phyloP scores from a whole-genome alignment of 2,329 filamentous ascomycete species.

The Curvularia hawaiiensis region DNA sequence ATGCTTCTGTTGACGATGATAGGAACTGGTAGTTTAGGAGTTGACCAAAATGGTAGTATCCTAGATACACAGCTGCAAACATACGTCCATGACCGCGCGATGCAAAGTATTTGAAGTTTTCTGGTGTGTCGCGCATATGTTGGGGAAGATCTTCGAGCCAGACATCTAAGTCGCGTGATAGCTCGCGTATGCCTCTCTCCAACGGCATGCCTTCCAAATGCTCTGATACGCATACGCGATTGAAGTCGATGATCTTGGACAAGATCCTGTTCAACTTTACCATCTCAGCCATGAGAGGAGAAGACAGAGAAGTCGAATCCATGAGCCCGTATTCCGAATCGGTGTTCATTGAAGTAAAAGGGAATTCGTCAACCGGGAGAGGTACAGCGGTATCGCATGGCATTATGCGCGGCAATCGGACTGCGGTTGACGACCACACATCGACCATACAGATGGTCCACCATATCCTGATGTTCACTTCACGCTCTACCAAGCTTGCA shows the following conservation, averaged over 20 bases:
- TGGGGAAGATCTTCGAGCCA: constrained; percentile 30
- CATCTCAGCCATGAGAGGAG: constrained; percentile 34
- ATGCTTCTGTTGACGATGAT: constrained; percentile 19
- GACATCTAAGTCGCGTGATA: constrained; percentile 25
- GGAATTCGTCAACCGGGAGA: constrained; percentile 30
- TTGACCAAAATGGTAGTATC: constrained; percentile 33
- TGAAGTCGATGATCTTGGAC: constrained; percentile 31
- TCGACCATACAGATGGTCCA: constrained; percentile 35
- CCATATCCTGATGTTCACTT: constrained; percentile 33
- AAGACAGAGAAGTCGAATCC: constrained; percentile 12
- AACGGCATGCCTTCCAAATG: constrained; percentile 25
- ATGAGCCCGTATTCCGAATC: constrained; percentile 18
- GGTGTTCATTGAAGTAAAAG: constrained; percentile 27
- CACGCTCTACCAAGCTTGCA: constrained; percentile 26
- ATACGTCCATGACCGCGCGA: constrained; percentile 29
- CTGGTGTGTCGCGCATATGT: constrained; percentile 32
- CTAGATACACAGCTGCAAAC: constrained; percentile 31
- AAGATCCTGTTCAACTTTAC: constrained; percentile 31
- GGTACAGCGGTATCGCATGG: constrained; percentile 26
- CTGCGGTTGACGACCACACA: constrained; percentile 33
- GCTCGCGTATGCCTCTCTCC: constrained; percentile 22
- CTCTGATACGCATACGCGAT: constrained; percentile 28
- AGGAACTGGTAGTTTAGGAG: constrained; percentile 33
- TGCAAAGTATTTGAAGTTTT: constrained; percentile 29
- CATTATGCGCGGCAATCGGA: constrained; percentile 30